Base-by-base conservation (phyloP, 306 rosid genomes). In the Glycine latifolia region DNA sequence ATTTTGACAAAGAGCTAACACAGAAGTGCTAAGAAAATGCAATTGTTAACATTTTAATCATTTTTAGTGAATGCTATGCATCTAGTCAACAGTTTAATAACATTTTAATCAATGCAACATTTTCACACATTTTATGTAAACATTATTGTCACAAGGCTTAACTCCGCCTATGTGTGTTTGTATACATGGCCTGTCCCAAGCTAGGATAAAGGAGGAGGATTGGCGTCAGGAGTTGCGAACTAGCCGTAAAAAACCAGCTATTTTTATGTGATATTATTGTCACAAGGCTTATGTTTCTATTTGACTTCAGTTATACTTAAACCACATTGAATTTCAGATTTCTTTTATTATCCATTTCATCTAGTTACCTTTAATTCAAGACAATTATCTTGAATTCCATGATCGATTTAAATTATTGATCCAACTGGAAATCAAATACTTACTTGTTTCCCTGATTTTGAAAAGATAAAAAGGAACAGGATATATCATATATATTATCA, bases 321-420 rank as follows among this genome's bases (percentile, higher is more conserved):
- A 2, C 7, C 44, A 69, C 50, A 70, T 31, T 50, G 47, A 68
- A 46, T 35, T 44, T 66, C 39, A 79, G 13, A 26, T 56, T 55
- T 26, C 76, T 6, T 20, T 58, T 75, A 79, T 56, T 33, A 56
- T 79, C n/a, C 46, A 67, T 68, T 67, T 43, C 48, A 17, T 67
- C 48, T 13, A 35, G 56, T 44, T 55, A 56, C 26, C 0, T 66
- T 37, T 6, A 44, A 26, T 53, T 67, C 56, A 54, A 17, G 43
- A 43, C 8, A 58, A 12, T 35, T 73, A 58, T 33, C 52, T 26
- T 26, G 37, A 13, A 77, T 43, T 26, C 3, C 54, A 8, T 6
- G 43, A 62, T n/a, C 35, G 49, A 35, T 6, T 48, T 61, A 63
- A 77, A 62, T 33, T 31, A 63, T 10, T 63, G 35, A 62, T 16